Evolutionary conservation across 352 stramenopile species (phyloP), one percentile per base, ranked within the genome.

Genomic region (Blastocystis sp.): DNA sequence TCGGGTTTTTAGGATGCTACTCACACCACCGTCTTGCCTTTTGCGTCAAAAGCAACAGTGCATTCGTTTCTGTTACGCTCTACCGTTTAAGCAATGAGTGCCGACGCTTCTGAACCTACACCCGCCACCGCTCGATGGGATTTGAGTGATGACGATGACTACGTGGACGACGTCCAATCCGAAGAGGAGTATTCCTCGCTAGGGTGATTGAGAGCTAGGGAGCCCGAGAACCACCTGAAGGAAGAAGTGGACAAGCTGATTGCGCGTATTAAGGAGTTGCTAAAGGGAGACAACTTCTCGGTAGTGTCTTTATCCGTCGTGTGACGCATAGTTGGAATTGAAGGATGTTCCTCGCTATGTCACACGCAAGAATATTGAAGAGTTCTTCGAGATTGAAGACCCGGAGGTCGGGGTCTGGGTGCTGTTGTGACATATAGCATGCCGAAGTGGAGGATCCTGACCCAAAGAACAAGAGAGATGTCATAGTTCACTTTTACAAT

Each of bases 331-430:
- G 74, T 57, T 84, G 34, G 61, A 68, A 38, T 70, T 84, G 52
- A 84, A 84, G 60, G 74, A 84, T 6, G 59, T 84, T 40, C 74
- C 74, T 43, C 74, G 38, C 54, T 84, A 84, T 70, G 28, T 84
- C 21, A 57, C 54, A n/a, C 34, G 66, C 34, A 69, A 70, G 74
- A 6, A 62, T 57, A 84, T 84, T 70, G 74, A 68, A 19, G 57
- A 68, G 9, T 84, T 84, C 43, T 84, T 84, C 60, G 52, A 57
- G 42, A 48, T 48, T 34, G 4, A 19, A 21, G 48, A 45, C 21
- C 38, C 11, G 28, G 19, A 84, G 38, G 45, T 84, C 40, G 19
- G 43, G 0, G 34, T 66, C 48, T 17, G 48, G 9, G 11, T 28
- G 43, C 14, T 21, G 9, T 64, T 11, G 0, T 66, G 17, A 48